Evolutionary conservation across 768 basidiomycete genomes (phyloP).

Genomic region (Lactarius sp.): DNA sequence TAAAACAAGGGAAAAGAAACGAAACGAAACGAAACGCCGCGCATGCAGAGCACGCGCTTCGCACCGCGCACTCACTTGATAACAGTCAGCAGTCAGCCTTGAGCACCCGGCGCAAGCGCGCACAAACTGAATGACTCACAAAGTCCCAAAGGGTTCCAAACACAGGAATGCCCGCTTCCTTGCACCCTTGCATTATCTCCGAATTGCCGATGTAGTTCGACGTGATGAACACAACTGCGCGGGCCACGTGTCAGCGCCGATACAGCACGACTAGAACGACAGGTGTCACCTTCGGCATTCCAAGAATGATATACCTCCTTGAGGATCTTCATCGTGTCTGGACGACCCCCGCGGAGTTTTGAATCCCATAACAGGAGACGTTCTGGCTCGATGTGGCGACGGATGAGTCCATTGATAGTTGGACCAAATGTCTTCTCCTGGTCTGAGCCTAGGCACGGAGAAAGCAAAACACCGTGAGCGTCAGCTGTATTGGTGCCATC

Average conservation of each 20-base stretch:
- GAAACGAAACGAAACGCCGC: background rate
- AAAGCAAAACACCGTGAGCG: background rate
- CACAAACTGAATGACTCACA: conserved; percentile 5
- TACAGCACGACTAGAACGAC: too few species aligned
- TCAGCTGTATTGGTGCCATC: background rate
- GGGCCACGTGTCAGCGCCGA: background rate
- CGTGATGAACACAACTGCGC: conserved; percentile 40
- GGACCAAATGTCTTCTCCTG: conserved; percentile 44
- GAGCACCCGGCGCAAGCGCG: background rate
- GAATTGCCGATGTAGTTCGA: conserved; percentile 39
- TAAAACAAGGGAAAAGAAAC: background rate
- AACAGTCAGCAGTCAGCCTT: conserved; percentile 3
- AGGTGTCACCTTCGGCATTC: conserved; percentile 33
- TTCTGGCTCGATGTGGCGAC: conserved; percentile 37
- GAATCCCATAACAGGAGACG: conserved; percentile 41
- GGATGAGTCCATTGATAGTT: conserved; percentile 39
- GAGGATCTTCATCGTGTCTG: conserved; percentile 37
- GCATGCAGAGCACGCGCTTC: background rate
- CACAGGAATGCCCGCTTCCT: conserved; percentile 35
- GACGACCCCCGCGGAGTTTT: conserved; percentile 37
- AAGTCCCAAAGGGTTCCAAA: conserved; percentile 34
- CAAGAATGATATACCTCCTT: conserved; percentile 36
- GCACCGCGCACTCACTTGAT: conserved; percentile 9
- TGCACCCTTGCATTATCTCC: conserved; percentile 41
- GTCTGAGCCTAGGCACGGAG: conserved; percentile 33